Evolutionary conservation across 1,284 basidiomycete genomes (phyloP), one percentile per base, ranked within the genome.

Genomic region (Trichosporon ovoides): DNA sequence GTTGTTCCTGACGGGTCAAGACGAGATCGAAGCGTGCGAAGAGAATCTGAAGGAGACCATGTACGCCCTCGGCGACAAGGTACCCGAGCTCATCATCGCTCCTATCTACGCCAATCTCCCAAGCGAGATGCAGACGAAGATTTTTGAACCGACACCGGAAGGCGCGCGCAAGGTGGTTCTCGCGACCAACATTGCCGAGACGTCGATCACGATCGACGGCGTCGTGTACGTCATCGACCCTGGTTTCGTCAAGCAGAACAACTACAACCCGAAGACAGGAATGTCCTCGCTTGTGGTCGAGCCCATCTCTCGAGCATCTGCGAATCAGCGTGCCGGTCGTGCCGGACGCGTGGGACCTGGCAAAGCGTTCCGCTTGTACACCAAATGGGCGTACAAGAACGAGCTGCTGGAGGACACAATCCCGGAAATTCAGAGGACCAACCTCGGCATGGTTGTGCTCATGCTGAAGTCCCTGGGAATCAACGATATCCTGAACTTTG

Each of bases 21-120:
- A 98, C 75, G 96, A 98, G 78, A 99, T 98, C 63, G 96, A 99
- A 77, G 89, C 91, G 1, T 94, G 93, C 20, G 88, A 91, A 55
- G 95, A 99, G 79, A 97, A 91, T 72, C 78, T 99, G 48, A 87
- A 91, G 72, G 95, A 98, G 78, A 98, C 96, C 0, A 88, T 92
- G 38, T 85, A 91, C 31, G 89, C 95, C 0, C 80, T 98, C 0
- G 95, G 95, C 19, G 96, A 97, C 80, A 97, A 97, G 79, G 89
- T 98, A 40, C 84, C 86, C 9, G 96, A 98, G 71, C 82, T 98
- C 55, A 87, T 98, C 58, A 84, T 98, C 54, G 97, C 93, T 71
- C 96, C 96, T 0, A 98, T 98, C 66, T 98, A 99, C 72, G 94
- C 96, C 62, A 98, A 97, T 73, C 79, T 99, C 34, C 96, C 96